Conservation (phyloP, 202 grass and related monocot genomes). For the Dendrocalamus latiflorus region DNA sequence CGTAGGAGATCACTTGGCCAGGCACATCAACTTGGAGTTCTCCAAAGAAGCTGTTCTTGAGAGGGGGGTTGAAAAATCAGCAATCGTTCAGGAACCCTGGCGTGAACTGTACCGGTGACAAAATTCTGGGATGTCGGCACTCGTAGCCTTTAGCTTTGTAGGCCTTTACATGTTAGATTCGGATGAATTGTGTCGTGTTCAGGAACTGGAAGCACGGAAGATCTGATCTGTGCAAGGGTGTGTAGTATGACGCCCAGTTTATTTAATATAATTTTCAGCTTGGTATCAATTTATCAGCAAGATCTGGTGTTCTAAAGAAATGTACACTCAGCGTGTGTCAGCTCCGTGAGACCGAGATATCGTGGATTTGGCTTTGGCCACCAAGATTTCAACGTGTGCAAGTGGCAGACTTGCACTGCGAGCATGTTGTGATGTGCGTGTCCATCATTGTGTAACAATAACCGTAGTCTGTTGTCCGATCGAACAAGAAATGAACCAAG, state of each 20-base stretch:
- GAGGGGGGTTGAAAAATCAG: conserved; percentile 32
- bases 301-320: not conserved
- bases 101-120: conserved; percentile 53
- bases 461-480: too few relatives aligned
- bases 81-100: conserved; percentile 50
- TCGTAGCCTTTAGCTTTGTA: not conserved
- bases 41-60: conserved; percentile 41
- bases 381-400: too few relatives aligned
- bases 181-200: not conserved
- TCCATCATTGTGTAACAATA: too few relatives aligned
- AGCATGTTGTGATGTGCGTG: too few relatives aligned
- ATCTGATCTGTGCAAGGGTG: not conserved
- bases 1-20: conserved; percentile 45
- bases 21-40: conserved; percentile 44
- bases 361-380: not conserved
- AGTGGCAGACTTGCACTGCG: too few relatives aligned
- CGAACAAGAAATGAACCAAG: not conserved
- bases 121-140: not conserved
- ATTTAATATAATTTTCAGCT: not conserved
- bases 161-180: not conserved
- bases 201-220: not conserved
- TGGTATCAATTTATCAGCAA: not conserved
- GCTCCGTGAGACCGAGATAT: not conserved
- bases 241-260: not conserved
- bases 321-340: not conserved